Conservation (phyloP, 1,284 basidiomycete genomes). For the Inonotus obliquus region DNA sequence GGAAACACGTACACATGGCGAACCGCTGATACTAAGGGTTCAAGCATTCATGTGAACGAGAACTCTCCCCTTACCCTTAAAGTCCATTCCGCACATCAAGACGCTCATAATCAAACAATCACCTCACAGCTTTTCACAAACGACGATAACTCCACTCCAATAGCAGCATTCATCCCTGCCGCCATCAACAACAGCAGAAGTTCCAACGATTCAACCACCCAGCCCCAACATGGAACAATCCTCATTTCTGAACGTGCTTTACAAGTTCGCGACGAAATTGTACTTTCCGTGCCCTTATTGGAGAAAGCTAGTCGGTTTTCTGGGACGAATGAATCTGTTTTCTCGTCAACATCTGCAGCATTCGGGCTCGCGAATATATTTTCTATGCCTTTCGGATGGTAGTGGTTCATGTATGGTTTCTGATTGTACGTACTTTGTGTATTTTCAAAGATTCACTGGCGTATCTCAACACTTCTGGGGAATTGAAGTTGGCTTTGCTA, state of each 20-base stretch:
- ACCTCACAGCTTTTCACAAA: slow-evolving; percentile 6
- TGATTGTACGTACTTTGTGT: too few relatives aligned
- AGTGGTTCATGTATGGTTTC: neutral
- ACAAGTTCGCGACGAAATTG: neutral
- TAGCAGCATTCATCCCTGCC: slow-evolving; percentile 7
- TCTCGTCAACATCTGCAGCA: neutral
- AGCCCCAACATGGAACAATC: neutral
- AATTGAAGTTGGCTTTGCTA: too few relatives aligned
- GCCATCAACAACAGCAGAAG: too few relatives aligned
- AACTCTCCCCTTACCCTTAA: neutral
- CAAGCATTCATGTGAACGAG: neutral
- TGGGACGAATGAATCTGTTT: neutral
- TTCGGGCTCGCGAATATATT: neutral
- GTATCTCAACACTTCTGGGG: too few relatives aligned
- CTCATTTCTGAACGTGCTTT: neutral
- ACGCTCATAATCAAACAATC: neutral
- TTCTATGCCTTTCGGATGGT: neutral
- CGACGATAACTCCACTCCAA: neutral
- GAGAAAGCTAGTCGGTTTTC: slow-evolving; percentile 5
- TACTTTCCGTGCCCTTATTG: slow-evolving; percentile 2
- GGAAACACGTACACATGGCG: slow-evolving; percentile 3
- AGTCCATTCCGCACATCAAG: too few relatives aligned
- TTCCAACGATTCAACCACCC: neutral
- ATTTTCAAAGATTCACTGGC: too few relatives aligned
- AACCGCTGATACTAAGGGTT: neutral